Percentiles rank a stretch among this genome's conserved stretches.
Conservation (phyloP, 202 grass and related monocot species). For the Elaeis oleifera region DNA sequence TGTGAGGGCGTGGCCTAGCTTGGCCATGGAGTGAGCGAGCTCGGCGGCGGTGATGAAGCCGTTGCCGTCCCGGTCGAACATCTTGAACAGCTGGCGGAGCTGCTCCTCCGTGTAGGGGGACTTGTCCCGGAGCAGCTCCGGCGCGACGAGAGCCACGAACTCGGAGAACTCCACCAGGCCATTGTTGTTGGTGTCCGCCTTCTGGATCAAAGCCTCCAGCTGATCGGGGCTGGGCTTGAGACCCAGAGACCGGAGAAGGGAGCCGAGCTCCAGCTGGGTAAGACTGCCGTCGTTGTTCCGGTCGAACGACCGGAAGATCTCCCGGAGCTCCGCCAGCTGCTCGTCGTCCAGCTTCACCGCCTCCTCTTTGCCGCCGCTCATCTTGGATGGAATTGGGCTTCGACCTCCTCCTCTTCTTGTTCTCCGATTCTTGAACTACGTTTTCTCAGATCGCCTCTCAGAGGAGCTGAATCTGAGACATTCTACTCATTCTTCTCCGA, state of each 20-base stretch:
- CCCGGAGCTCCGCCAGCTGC: conserved; percentile 62
- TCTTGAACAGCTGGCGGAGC: conserved; percentile 50
- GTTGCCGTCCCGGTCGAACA: conserved; percentile 89
- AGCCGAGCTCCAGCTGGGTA: conserved; percentile 84
- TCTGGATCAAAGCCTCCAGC: conserved; percentile 64
- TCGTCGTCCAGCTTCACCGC: conserved; percentile 42
- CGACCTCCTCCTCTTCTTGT: background rate
- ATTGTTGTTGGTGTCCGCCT: conserved; percentile 68
- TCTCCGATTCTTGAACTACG: too few relatives aligned
- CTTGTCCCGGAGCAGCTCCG: conserved; percentile 53
- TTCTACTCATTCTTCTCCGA: too few relatives aligned
- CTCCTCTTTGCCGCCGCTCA: conserved; percentile 18
- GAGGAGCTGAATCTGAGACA: too few relatives aligned
- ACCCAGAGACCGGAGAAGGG: conserved; percentile 69
- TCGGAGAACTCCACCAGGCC: conserved; percentile 95
- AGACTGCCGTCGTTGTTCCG: conserved; percentile 84
- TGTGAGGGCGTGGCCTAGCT: conserved; percentile 67
- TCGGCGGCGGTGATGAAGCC: conserved; percentile 92
- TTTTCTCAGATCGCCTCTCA: too few relatives aligned
- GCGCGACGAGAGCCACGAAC: conserved; percentile 70
- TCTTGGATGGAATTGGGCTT: background rate
- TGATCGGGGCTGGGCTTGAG: conserved; percentile 66
- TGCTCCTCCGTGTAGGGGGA: conserved; percentile 77
- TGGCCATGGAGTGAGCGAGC: conserved; percentile 88
- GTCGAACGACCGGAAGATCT: conserved; percentile 94